Evolutionary conservation across 2,329 filamentous ascomycete genomes (phyloP).

Genomic region (Cordyceps farinosa): DNA sequence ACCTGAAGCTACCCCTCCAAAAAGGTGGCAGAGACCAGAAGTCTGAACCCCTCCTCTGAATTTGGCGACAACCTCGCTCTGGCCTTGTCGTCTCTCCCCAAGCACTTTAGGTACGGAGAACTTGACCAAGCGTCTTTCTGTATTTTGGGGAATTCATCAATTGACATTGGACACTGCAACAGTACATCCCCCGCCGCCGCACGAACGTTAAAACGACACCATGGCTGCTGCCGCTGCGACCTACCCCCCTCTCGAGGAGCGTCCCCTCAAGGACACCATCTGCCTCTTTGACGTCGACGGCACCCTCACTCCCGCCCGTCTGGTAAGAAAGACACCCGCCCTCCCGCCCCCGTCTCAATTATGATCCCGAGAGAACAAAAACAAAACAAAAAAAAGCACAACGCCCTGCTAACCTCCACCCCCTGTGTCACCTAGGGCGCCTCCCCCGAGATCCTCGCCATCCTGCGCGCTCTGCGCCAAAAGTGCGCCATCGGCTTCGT

Average conservation of each 20-base stretch:
- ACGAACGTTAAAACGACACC: background rate
- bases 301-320: conserved; percentile 79
- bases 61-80: background rate
- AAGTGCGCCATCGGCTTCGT: conserved; percentile 90
- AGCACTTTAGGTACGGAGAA: no score
- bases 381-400: background rate
- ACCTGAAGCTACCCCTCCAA: conserved; percentile 13
- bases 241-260: conserved; percentile 74
- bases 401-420: background rate
- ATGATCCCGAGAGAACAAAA: no score
- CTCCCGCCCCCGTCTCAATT: conserved; percentile 1
- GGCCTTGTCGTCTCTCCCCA: no score
- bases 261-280: conserved; percentile 89
- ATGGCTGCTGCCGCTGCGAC: conserved; percentile 41
- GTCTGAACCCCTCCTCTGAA: background rate
- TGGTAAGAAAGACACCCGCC: conserved; percentile 48
- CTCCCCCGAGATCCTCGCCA: conserved; percentile 75
- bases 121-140: no score
- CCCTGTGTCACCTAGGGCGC: conserved; percentile 47
- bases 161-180: background rate
- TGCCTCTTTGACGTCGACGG: conserved; percentile 95
- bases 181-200: background rate
- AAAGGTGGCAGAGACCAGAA: no score
- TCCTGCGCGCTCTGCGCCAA: conserved; percentile 76
- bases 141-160: background rate